Base-by-base conservation (phyloP, 176 grass and related monocot genomes). In the Phyllostachys edulis region DNA sequence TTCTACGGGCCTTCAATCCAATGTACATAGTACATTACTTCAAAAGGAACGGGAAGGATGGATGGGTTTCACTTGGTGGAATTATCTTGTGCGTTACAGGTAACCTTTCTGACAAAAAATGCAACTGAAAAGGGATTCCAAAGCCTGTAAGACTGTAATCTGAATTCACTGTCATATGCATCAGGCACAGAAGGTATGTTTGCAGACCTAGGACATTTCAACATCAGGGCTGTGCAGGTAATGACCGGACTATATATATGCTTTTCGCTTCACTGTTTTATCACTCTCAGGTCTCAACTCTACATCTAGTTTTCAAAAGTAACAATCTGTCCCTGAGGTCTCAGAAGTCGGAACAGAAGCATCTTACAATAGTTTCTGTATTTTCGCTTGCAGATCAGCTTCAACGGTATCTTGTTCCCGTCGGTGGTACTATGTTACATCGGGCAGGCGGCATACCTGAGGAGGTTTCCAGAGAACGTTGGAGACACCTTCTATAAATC, bases 141-240 rank as follows among this genome's bases (percentile, higher is more conserved):
- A 64, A 17, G 27, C 55, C 20, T 63, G 46, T 42, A 61, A 80
- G 63, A 1, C 38, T 69, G 76, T 24, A 47, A 69, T 80, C 78
- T 77, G 45, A 85, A 84, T 74, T 64, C 16, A 15, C 26, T 73
- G 55, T 10, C 56, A 14, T 81, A 32, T 66, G 69, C 6, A 71
- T 90, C 85, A 97, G 90, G 92, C 69, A 94, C 92, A 12, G 95
- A 97, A 80, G 90, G 86, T 0, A 89, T 97, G 88, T 94, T 91
- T 90, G 94, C 94, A 71, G 90, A 94, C 76, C 81, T 97, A 12
- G 92, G 94, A 6, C 94, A 97, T 63, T 97, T 97, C 86, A 92
- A 93, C 63, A 87, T 94, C 75, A 83, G 78, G 78, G 88, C 92
- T 21, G 90, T 97, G 80, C 90, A 91, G 88, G 88, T 92, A 82